Evolutionary conservation across 2,329 filamentous ascomycete genomes (phyloP), one percentile per base, ranked within the genome.

Genomic region (Alternaria viburni): DNA sequence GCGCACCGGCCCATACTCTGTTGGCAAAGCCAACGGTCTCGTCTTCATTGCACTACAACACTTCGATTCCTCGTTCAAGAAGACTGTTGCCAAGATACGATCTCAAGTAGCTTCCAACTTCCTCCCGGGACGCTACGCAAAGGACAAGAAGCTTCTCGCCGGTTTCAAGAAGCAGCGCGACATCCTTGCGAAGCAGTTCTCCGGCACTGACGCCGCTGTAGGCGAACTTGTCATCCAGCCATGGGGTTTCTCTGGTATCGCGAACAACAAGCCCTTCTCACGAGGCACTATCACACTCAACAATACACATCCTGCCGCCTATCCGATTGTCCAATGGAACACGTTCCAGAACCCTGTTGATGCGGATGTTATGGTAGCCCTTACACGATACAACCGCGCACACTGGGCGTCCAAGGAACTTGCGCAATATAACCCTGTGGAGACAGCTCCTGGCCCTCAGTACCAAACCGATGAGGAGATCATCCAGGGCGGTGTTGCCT

Each of bases 281-380:
- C 75, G 78, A 43, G 79, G 78, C 11, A 74, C 71, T 19, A 74
- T 79, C 41, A 70, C 68, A 5, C 68, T 79, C 51, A 74, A 77
- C 60, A 72, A 73, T 10, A 70, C 71, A 13, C 70, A 78, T 51
- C 75, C 76, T 5, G 44, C 52, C 3, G 66, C 63, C 10, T 62
- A 67, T 4, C 76, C 75, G 1, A 61, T 76, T 12, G 60, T 77
- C 45, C 62, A 77, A 36, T 79, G 69, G 59, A 73, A 72, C 54
- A 73, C 78, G 15, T 76, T 67, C 43, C 61, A 72, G 28, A 77
- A 81, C 64, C 77, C 77, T 1, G 56, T 76, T 9, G 80, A 82
- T 58, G 74, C 52, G 6, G 75, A 68, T 65, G 58, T 80, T n/a
- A 57, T 80, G 2, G 66, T 76, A 3, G 72, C 71, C 15, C 69